Conservation (phyloP, 2,329 filamentous ascomycete genomes). For the Colletotrichum sp. region DNA sequence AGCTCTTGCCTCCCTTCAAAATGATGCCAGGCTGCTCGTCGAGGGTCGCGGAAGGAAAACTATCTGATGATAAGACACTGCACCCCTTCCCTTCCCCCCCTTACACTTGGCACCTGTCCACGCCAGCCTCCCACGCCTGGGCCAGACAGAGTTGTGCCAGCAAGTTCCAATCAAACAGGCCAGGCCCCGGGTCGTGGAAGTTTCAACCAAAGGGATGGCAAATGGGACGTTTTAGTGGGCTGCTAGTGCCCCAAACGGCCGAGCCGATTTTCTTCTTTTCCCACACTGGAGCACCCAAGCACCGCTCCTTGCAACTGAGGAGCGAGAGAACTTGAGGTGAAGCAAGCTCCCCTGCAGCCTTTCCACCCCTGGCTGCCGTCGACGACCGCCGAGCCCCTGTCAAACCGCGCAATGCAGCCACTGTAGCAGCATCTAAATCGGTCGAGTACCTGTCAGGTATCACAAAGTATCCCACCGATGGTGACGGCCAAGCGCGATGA, state of each 20-base stretch:
- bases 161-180: neutral
- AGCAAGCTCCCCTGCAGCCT: neutral
- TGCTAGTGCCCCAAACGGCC: neutral
- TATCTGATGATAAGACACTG: conserved; percentile 3
- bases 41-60: neutral
- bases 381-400: neutral
- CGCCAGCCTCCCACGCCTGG: neutral
- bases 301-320: neutral
- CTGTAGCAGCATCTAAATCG: neutral
- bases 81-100: neutral
- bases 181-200: neutral
- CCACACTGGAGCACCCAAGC: neutral
- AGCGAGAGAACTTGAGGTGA: neutral
- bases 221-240: conserved; percentile 5
- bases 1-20: neutral
- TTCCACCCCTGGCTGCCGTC: neutral
- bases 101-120: conserved; percentile 1
- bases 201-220: conserved; percentile 1
- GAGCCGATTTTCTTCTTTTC: neutral
- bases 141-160: neutral
- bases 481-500: neutral
- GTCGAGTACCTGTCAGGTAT: neutral
- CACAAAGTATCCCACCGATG: neutral
- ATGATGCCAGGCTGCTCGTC: neutral
- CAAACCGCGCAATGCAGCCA: conserved; percentile 11